phyloP scores from a whole-genome alignment of 1,139 yeast species.

The Arxiozyma heterogenica region DNA sequence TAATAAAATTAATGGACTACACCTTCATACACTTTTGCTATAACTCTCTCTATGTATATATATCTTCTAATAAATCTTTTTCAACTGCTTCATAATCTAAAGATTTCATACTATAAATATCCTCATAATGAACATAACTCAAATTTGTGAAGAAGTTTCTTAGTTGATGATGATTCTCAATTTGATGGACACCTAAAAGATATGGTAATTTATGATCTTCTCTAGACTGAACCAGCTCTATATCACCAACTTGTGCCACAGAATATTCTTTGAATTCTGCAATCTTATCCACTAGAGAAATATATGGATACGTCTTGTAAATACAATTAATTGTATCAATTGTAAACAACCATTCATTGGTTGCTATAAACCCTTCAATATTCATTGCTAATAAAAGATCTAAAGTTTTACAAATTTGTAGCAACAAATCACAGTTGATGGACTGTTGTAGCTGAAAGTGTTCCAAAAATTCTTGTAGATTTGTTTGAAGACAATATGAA shows the following conservation, averaged over 20 bases:
- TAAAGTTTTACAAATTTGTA: conserved; percentile 64
- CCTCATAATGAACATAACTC: conserved; percentile 66
- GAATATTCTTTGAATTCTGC: conserved; percentile 35
- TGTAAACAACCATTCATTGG: conserved; percentile 75
- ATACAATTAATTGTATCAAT: conserved; percentile 39
- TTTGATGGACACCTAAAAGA: conserved; percentile 37
- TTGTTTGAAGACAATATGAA: conserved; percentile 48
- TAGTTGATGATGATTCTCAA: conserved; percentile 38
- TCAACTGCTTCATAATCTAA: conserved; percentile 45
- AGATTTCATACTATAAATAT: conserved; percentile 47
- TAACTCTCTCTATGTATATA: conserved; percentile 29
- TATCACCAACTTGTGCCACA: conserved; percentile 13
- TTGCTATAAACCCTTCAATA: conserved; percentile 69
- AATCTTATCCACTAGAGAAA: conserved; percentile 44
- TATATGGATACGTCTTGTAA: conserved; percentile 32
- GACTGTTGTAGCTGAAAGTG: conserved; percentile 32
- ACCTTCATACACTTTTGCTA: background rate
- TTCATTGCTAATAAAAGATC: conserved; percentile 62
- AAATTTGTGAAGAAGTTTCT: conserved; percentile 63
- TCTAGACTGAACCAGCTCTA: conserved; percentile 6
- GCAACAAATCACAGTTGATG: conserved; percentile 38
- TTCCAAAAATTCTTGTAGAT: conserved; percentile 39
- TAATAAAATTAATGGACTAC: background rate
- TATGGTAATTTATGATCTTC: conserved; percentile 35
- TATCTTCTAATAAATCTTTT: conserved; percentile 48